Evolutionary conservation across 306 rosid species (phyloP).

Genomic region (Vigna angularis): DNA sequence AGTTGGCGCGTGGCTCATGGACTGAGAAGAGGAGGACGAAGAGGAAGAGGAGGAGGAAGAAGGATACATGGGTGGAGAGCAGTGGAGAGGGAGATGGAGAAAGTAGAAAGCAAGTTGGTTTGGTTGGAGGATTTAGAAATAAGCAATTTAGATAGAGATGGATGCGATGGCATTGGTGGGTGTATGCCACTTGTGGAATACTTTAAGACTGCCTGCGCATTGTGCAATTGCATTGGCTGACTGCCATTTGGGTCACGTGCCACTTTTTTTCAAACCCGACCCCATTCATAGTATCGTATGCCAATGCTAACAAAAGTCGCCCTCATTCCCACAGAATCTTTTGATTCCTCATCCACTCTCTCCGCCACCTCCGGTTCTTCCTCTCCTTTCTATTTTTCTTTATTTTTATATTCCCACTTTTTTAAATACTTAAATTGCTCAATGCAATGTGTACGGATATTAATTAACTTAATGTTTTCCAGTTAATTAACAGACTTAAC

Average conservation of each 20-base stretch:
- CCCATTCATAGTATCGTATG: background rate
- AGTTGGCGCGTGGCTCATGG: conserved; percentile 46
- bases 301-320: no score
- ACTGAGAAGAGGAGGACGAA: conserved; percentile 42
- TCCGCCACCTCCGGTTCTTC: no score
- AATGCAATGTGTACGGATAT: no score
- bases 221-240: background rate
- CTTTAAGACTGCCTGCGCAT: background rate
- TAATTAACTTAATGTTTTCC: no score
- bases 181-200: background rate
- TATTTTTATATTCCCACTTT: no score
- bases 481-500: no score
- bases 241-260: conserved; percentile 10
- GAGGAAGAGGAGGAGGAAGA: conserved; percentile 53
- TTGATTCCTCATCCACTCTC: background rate
- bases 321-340: background rate
- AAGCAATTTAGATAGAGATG: background rate
- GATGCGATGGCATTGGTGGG: background rate
- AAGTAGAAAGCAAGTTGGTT: conserved; percentile 38
- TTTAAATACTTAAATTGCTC: no score
- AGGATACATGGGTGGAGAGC: conserved; percentile 53
- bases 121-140: no score
- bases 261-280: background rate
- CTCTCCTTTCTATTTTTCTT: no score
- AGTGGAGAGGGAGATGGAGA: conserved; percentile 28